Evolutionary conservation across 768 basidiomycete genomes (phyloP), one percentile per base, ranked within the genome.

Genomic region (Boletellus ananiceps): DNA sequence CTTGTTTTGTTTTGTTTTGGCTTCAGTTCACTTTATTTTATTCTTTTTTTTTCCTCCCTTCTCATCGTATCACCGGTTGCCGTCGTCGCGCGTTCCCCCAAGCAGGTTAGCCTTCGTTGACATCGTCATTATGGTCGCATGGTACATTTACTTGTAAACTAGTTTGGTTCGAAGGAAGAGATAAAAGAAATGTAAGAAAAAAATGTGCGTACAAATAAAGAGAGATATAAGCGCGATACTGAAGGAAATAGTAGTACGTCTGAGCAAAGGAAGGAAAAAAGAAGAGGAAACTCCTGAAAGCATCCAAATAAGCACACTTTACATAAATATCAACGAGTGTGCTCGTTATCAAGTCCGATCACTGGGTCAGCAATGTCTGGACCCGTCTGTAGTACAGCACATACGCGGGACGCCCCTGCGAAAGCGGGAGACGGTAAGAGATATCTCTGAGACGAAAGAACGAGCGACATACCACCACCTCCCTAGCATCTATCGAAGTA

Each of bases 361-460:
- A 3, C 15, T 7, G 4, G 27, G 13, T 18, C 9, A 18, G 8
- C 25, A 8, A 39, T 2, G 35, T 46, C 41, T 49, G 61, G 52
- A 74, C 75, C 61, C 86, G 74, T 65, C 88, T 88, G 70, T 88
- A 91, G 66, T 87, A 91, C 66, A 91, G 68, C 38, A 91, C 85
- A 60, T 91, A 91, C 60, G 88, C 88, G 6, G 77, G 78, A 29
- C 75, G 76, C 32, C 77, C 77, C 74, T 86, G 73, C 51, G 71
- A 57, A 16, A 50, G 73, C 51, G 71, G 57, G 18, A 51, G 5
- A 14, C 65, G 74, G 70, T 56, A 50, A 23, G 32, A 40, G 37
- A 15, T 25, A 34, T 13, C 27, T n/a, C 27, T 9, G 13, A 37
- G 6, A 36, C 12, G 15, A 19, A 14, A 40, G n/a, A 23, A 8